Evolutionary conservation across 108 stramenopile species (phyloP).

Genomic region (Schizochytrium sp.): DNA sequence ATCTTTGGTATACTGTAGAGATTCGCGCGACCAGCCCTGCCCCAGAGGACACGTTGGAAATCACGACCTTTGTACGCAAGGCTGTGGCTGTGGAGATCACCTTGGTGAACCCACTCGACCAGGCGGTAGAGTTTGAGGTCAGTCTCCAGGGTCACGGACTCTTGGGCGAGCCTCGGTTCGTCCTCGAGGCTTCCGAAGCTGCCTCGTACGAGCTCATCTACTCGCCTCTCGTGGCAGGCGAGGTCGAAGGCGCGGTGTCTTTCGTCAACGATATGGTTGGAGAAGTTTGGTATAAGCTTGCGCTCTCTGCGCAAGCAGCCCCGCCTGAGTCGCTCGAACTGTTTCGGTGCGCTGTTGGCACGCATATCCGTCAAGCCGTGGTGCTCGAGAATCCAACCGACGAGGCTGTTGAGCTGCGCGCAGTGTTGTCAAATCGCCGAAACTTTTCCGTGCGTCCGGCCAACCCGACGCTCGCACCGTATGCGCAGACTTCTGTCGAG

Average conservation of each 20-base stretch:
- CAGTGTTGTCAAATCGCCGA: slow-evolving; percentile 27
- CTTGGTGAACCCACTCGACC: slow-evolving; percentile 44
- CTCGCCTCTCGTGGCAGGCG: slow-evolving; percentile 40
- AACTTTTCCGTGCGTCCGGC: slow-evolving; percentile 37
- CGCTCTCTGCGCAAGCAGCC: slow-evolving; percentile 36
- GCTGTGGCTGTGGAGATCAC: slow-evolving; percentile 41
- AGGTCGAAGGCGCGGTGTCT: slow-evolving; percentile 32
- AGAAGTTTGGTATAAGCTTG: slow-evolving; percentile 53
- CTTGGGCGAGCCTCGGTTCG: slow-evolving; percentile 33
- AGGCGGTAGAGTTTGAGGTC: slow-evolving; percentile 41
- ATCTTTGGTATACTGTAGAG: slow-evolving; percentile 46
- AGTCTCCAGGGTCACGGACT: slow-evolving; percentile 40
- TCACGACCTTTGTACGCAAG: slow-evolving; percentile 34
- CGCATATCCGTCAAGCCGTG: not conserved
- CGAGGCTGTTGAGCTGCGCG: slow-evolving; percentile 24
- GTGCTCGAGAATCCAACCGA: slow-evolving; percentile 47
- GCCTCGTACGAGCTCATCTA: slow-evolving; percentile 49
- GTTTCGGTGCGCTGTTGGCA: slow-evolving; percentile 35
- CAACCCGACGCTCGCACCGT: slow-evolving; percentile 30
- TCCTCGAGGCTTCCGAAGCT: slow-evolving; percentile 28
- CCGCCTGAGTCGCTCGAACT: slow-evolving; percentile 23
- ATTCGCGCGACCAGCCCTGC: slow-evolving; percentile 32
- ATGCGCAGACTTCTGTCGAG: slow-evolving; percentile 13
- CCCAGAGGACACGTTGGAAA: slow-evolving; percentile 38
- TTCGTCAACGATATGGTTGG: slow-evolving; percentile 44